Evolutionary conservation across 306 rosid species (phyloP), one percentile per base, ranked within the genome.

Genomic region (Inga oerstediana): DNA sequence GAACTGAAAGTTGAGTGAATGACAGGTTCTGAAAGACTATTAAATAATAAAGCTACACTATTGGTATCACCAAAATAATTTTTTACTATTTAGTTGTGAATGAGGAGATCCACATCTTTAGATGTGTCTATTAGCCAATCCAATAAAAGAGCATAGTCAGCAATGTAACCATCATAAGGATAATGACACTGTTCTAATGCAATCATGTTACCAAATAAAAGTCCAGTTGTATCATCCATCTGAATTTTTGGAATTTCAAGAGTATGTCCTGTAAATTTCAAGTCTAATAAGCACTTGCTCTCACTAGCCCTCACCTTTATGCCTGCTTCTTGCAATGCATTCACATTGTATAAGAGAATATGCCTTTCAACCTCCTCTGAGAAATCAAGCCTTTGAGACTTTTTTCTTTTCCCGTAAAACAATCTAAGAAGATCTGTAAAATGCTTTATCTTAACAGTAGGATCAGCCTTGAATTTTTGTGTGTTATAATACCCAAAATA

Each of bases 181-280:
- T 35, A 35, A 35, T 35, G 37, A 35, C 37, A 35, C 37, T 35
- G 37, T 35, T 35, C 37, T 35, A 32, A 32, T 32, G 34, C 34
- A 0, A 32, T 32, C 34, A 32, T 32, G 1, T 32, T 32, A 27
- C 30, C 1, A 34, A 20, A n/a, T 3, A 14, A 8, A 5, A 12
- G 2, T 14, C 77, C 85, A 8, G 67, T 58, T 58, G 0, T 0
- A n/a, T 56, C 45, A 0, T 0, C 4, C 34, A 77, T 13, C 7
- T 0, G 0, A 43, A 68, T 0, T 0, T 0, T 0, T 37, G 85
- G 76, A n/a, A 61, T 7, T 32, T 61, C 7, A 24, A 61, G 35
- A 10, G 2, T 5, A 22, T 4, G 6, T 1, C 15, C 35, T 3
- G 35, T 10, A 10, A 61, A 67, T 3, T 79, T 35, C 37, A 35